Evolutionary conservation across 306 rosid genomes (phyloP).

Genomic region (Prunus persica): DNA sequence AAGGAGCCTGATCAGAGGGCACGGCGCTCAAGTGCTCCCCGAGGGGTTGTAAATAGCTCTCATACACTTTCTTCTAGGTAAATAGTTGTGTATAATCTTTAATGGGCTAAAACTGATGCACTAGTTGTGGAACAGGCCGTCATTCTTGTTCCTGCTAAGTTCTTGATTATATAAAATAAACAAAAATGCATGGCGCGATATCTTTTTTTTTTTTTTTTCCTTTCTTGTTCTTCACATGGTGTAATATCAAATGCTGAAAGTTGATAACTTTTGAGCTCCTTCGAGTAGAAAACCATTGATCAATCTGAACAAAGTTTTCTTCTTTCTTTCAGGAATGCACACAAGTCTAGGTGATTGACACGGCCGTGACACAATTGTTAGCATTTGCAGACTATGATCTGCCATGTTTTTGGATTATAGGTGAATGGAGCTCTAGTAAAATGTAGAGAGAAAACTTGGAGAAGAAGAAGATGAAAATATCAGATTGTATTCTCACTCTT

Average conservation of each 20-base stretch:
- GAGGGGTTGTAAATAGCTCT: slow-evolving; percentile 52
- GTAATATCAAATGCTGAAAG: neutral
- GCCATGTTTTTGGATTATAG: too few species aligned
- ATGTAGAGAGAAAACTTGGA: too few species aligned
- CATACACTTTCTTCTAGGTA: slow-evolving; percentile 59
- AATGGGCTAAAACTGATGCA: neutral
- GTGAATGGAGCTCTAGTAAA: too few species aligned
- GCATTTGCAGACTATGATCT: too few species aligned
- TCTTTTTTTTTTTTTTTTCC: too few species aligned
- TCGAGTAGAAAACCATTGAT: neutral
- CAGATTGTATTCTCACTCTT: too few species aligned
- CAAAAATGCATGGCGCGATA: neutral
- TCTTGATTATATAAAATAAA: neutral
- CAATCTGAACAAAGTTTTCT: neutral
- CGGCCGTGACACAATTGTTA: slow-evolving; percentile 15
- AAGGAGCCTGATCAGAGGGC: slow-evolving; percentile 59
- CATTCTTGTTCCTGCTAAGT: neutral
- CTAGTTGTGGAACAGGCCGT: neutral
- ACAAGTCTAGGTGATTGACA: slow-evolving; percentile 31
- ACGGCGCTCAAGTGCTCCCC: slow-evolving; percentile 52
- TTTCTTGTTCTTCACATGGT: too few species aligned
- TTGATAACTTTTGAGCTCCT: neutral
- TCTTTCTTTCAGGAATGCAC: slow-evolving; percentile 38
- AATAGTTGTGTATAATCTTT: slow-evolving; percentile 3
- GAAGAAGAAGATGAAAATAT: too few species aligned